Percentiles rank a stretch among this genome's conserved stretches.
phyloP scores from a whole-genome alignment of 2,329 filamentous ascomycete species.

The Leptographium flavum region DNA sequence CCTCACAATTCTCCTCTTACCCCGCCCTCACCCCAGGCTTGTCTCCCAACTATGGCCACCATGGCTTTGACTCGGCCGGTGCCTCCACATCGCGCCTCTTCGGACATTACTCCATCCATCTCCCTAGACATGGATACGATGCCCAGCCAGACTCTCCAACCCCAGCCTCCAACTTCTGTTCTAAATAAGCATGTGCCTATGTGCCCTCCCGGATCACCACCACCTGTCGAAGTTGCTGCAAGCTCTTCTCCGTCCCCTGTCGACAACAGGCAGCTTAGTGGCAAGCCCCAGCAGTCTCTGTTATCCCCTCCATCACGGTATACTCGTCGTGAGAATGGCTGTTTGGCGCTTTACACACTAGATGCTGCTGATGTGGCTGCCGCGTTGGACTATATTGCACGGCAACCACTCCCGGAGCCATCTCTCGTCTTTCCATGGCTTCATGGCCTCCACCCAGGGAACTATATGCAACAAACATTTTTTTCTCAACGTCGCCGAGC shows the following conservation, averaged over 20 bases:
- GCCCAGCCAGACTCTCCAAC: conserved; percentile 17
- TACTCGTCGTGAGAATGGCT: conserved; percentile 26
- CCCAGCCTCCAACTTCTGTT: conserved; percentile 29
- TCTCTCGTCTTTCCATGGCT: conserved; percentile 91
- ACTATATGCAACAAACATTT: conserved; percentile 79
- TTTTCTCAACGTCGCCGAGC: conserved; percentile 65
- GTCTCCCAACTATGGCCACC: conserved; percentile 30
- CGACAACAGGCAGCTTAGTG: not conserved
- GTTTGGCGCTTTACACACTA: conserved; percentile 57
- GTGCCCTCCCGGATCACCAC: conserved; percentile 65
- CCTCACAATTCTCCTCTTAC: not conserved
- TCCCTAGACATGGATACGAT: conserved; percentile 24
- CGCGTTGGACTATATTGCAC: conserved; percentile 61
- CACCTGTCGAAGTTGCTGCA: not conserved
- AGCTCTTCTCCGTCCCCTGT: conserved; percentile 32
- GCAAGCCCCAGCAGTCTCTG: conserved; percentile 47
- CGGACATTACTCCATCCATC: conserved; percentile 18
- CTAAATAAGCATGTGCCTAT: conserved; percentile 87
- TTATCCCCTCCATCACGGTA: conserved; percentile 60
- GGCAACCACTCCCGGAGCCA: conserved; percentile 71
- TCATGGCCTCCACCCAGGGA: conserved; percentile 80
- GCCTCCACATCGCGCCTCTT: conserved; percentile 18
- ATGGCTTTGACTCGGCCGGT: conserved; percentile 31
- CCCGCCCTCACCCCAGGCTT: not conserved
- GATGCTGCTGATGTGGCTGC: conserved; percentile 51